A percentile compares a stretch with the other conserved stretches of the same genome.
phyloP scores from a whole-genome alignment of 2,329 filamentous ascomycete genomes.

The Coniosporium tulheliwenetii region DNA sequence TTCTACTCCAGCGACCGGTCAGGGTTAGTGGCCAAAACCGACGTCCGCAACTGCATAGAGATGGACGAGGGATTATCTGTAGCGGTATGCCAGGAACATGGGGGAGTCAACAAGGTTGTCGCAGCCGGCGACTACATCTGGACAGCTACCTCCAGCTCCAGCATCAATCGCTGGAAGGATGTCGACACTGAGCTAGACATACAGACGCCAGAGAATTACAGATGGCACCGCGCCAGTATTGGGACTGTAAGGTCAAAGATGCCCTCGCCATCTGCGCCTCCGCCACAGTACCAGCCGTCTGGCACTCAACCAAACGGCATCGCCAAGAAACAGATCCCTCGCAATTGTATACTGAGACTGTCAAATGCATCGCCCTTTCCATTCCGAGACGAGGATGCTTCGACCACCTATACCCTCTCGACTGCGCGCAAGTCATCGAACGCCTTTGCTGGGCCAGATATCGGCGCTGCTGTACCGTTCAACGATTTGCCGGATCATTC shows the following conservation, averaged over 20 bases:
- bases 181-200: slow-evolving; percentile 64
- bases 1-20: slow-evolving; percentile 94
- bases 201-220: slow-evolving; percentile 35
- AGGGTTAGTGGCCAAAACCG: slow-evolving; percentile 90
- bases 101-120: slow-evolving; percentile 53
- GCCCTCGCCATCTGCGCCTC: slow-evolving; percentile 14
- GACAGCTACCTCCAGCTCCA: slow-evolving; percentile 81
- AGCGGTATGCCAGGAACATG: slow-evolving; percentile 84
- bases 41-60: slow-evolving; percentile 60
- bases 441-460: slow-evolving; percentile 31
- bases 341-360: slow-evolving; percentile 63
- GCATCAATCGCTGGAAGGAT: slow-evolving; percentile 82
- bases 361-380: slow-evolving; percentile 69
- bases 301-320: slow-evolving; percentile 15
- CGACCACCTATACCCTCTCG: slow-evolving; percentile 32
- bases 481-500: slow-evolving; percentile 39
- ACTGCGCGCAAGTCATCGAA: slow-evolving; percentile 44
- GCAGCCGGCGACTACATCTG: slow-evolving; percentile 63
- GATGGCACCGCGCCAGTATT: slow-evolving; percentile 38
- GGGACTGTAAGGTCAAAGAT: slow-evolving; percentile 25
- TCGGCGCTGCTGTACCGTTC: slow-evolving; percentile 43
- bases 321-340: slow-evolving; percentile 52
- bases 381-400: slow-evolving; percentile 38
- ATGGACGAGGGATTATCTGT: slow-evolving; percentile 81
- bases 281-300: slow-evolving; percentile 12